Conservation (phyloP, 129 eudicot species). For the Logfia minima region DNA sequence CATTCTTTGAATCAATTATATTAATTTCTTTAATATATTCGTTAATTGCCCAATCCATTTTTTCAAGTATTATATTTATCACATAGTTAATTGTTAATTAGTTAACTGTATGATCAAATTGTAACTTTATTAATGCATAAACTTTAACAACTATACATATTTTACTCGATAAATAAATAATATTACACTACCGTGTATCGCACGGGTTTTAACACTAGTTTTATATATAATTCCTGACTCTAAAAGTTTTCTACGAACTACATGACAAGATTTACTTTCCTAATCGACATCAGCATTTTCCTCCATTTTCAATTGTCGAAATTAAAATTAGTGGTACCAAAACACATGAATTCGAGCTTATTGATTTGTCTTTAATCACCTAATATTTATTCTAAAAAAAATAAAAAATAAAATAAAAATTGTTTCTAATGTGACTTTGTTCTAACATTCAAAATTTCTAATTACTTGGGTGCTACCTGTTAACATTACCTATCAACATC, state of each 20-base stretch:
- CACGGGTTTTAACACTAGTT: no score
- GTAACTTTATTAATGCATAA: no score
- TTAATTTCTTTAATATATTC: no score
- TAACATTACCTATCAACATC: not conserved
- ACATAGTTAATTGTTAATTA: no score
- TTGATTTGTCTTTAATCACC: conserved; percentile 35
- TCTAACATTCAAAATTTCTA: no score
- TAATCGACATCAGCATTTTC: conserved; percentile 6
- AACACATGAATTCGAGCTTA: conserved; percentile 16
- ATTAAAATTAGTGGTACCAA: conserved; percentile 24
- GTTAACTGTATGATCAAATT: no score
- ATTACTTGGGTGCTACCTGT: not conserved
- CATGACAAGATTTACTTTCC: conserved; percentile 20
- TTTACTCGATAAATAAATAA: no score
- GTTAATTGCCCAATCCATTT: no score
- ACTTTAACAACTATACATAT: no score
- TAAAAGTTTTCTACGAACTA: conserved; percentile 2
- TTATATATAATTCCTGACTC: not conserved
- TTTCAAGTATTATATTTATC: no score
- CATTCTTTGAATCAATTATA: no score
- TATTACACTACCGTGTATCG: no score
- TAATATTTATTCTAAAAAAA: conserved; percentile 21
- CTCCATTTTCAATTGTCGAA: conserved; percentile 13
- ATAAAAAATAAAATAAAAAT: not conserved
- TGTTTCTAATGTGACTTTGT: not conserved